Evolutionary conservation across 495 filamentous ascomycete genomes (phyloP), one percentile per base, ranked within the genome.

Genomic region (Penicillium mononematosum): DNA sequence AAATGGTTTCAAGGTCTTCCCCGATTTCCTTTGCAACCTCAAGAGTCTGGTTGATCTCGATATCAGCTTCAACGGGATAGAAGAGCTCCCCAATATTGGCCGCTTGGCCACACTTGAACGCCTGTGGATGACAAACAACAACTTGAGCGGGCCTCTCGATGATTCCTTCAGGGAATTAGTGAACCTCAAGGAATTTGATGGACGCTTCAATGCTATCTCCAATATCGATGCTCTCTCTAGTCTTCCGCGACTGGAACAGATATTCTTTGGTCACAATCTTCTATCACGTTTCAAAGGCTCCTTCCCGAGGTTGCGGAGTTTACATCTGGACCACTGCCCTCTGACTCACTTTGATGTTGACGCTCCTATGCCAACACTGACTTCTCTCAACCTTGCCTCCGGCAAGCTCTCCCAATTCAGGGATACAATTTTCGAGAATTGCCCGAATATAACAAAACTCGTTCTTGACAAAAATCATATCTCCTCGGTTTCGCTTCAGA

Each of bases 391-490:
- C 64, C 76, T 99, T 53, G 91, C 91, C 8, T 89, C 85, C 24
- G 89, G 85, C 11, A 96, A 97, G 69, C 80, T 99, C 41, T 86
- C 91, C 1, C 87, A 89, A 57, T 82, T 99, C 24, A 84, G 84
- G 8, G 93, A 98, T 62, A 83, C 85, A 41, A 80, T 93, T 14
- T 98, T 96, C 67, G 88, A 90, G 58, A 90, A 92, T 69, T 82
- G 98, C 72, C 81, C 88, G 19, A 93, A 90, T 66, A 69, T 98
- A 46, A 87, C 90, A 41, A 90, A 91, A 59, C 82, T 99, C 20
- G 84, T 92, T 39, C 78, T 99, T 19, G 93, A 97, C 69, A 91
- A 91, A 66, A 99, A 99, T 62, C 94, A 97, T 69, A 92, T 98
- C 59, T 89, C 92, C 5, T 92, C 91, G 2, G 77, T 98, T 32